Base-by-base conservation (phyloP, 1,139 yeast species). In the Blastobotrys illinoisensis region DNA sequence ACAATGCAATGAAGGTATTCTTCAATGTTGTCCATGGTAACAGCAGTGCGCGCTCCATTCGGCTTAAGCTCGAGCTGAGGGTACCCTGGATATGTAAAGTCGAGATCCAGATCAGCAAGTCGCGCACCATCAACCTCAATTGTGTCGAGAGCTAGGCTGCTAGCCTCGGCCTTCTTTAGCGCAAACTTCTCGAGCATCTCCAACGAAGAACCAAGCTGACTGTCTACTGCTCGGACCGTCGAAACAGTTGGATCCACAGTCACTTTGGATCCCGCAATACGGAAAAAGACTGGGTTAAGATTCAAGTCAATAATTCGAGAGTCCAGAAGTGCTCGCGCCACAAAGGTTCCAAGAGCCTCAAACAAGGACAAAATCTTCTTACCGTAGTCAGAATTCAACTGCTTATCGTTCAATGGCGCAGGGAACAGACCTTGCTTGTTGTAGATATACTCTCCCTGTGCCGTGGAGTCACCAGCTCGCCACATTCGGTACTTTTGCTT, bases 311-410 rank as follows among this genome's bases (percentile, higher is more conserved):
- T 79, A 53, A 91, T 83, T 60, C 98, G 76, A 14, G 90, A 85
- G 70, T 93, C 99, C 52, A 93, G 71, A 67, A 91, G 74, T 0
- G 97, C 87, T 57, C 98, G 77, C 0, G 97, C 97, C 55, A 91
- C 76, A 65, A 93, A 89, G 55, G 81, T 84, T 1, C 99, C 99
- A 57, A 93, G 71, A 18, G 82, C 78, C 18, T 78, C 76, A 69
- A 88, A 93, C 48, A 85, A 71, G 47, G 77, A 76, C 18, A 86
- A 57, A 0, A 77, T 71, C 56, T 77, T 78, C 26, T 72, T 71
- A 2, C 80, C 80, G 47, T 75, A 72, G 23, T 74, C 76, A 13
- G 71, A 60, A 2, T 64, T 58, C 1, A 67, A 48, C 49, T 71
- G 71, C 1, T 58, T 54, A 23, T 64, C 64, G 60, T 71, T 72